Percentiles rank a stretch among this genome's conserved stretches.
Conservation (phyloP, 495 filamentous ascomycete species). For the Tuber brumale region DNA sequence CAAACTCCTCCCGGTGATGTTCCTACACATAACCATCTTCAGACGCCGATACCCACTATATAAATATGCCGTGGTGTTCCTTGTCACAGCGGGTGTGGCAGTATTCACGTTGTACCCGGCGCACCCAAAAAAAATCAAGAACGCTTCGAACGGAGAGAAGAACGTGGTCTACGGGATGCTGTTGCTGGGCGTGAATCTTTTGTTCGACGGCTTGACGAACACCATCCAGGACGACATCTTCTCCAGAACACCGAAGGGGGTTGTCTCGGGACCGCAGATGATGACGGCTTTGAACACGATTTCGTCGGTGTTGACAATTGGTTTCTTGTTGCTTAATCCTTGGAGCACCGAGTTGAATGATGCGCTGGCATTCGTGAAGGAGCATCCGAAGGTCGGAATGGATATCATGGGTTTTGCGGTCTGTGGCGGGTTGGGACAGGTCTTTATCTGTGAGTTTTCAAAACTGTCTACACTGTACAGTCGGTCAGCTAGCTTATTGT, state of each 20-base stretch:
- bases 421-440: slow-evolving; percentile 89
- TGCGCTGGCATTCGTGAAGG: slow-evolving; percentile 70
- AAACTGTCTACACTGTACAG: background rate
- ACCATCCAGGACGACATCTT: slow-evolving; percentile 96
- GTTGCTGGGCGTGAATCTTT: slow-evolving; percentile 80
- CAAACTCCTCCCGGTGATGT: slow-evolving; percentile 97
- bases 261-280: slow-evolving; percentile 80
- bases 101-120: slow-evolving; percentile 76
- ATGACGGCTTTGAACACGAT: slow-evolving; percentile 97
- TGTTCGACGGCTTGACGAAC: slow-evolving; percentile 94
- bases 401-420: slow-evolving; percentile 84
- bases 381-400: slow-evolving; percentile 69
- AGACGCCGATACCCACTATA: slow-evolving; percentile 84
- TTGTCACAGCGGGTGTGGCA: slow-evolving; percentile 86
- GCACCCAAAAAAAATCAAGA: slow-evolving; percentile 62
- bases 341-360: slow-evolving; percentile 71
- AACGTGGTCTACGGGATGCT: slow-evolving; percentile 70
- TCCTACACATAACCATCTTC: slow-evolving; percentile 88
- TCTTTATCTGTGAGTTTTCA: slow-evolving; percentile 74
- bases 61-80: slow-evolving; percentile 87
- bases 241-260: slow-evolving; percentile 38
- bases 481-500: slow-evolving; percentile 21
- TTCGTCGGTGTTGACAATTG: slow-evolving; percentile 62
- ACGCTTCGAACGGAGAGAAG: slow-evolving; percentile 49
- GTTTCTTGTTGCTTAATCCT: slow-evolving; percentile 71